Percentiles rank a stretch among this genome's conserved stretches.
Conservation (phyloP, 2,329 filamentous ascomycete species). For the Colletotrichum sp. region DNA sequence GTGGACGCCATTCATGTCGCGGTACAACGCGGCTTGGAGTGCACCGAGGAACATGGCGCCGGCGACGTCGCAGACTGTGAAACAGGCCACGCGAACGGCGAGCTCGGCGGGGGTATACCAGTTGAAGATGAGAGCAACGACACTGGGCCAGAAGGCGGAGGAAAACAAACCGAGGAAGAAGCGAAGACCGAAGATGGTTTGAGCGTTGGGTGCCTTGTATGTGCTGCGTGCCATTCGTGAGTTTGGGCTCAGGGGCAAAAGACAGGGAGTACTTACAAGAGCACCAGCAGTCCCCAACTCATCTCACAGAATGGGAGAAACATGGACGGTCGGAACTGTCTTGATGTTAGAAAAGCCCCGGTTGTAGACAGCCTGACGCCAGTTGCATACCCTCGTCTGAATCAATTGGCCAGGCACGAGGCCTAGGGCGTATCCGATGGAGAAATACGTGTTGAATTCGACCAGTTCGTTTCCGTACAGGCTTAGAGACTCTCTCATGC, state of each 20-base stretch:
- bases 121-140: constrained; percentile 47
- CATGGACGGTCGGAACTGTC: constrained; percentile 7
- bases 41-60: constrained; percentile 50
- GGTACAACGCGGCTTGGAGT: constrained; percentile 47
- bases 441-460: constrained; percentile 25
- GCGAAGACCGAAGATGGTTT: constrained; percentile 37
- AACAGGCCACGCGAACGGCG: constrained; percentile 43
- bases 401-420: constrained; percentile 33
- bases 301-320: constrained; percentile 43
- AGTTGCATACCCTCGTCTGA: constrained; percentile 26
- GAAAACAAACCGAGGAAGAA: constrained; percentile 41
- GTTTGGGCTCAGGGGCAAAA: not conserved
- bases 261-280: not conserved
- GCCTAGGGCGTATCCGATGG: constrained; percentile 26
- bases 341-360: not conserved
- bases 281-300: constrained; percentile 30
- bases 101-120: constrained; percentile 54
- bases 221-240: constrained; percentile 4
- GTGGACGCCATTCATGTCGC: constrained; percentile 43
- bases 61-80: constrained; percentile 47
- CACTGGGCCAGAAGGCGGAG: constrained; percentile 34
- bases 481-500: constrained; percentile 40
- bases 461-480: constrained; percentile 37
- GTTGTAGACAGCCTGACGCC: not conserved
- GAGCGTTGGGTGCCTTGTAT: constrained; percentile 32